Conservation (phyloP, 495 filamentous ascomycete genomes). For the Amphirosellinia nigrospora region DNA sequence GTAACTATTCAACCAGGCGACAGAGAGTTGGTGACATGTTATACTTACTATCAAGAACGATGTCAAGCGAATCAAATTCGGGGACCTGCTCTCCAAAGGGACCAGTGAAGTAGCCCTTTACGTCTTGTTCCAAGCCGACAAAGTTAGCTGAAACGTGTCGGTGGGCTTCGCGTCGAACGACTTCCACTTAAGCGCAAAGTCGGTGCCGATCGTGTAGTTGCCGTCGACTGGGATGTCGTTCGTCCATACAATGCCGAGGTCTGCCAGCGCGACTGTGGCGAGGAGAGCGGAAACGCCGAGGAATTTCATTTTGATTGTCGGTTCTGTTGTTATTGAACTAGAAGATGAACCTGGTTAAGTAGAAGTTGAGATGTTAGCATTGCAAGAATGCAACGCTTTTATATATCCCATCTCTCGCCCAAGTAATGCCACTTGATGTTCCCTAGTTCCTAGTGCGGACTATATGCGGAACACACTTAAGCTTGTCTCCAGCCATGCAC, state of each 20-base stretch:
- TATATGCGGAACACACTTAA: background rate
- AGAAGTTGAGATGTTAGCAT: background rate
- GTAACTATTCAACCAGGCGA: background rate
- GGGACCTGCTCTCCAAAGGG: background rate
- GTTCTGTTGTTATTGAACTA: background rate
- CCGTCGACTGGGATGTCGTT: slow-evolving; percentile 4
- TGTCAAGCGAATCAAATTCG: background rate
- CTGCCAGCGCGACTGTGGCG: background rate
- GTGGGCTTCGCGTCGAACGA: background rate
- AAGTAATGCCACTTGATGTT: background rate
- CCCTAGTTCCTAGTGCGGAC: background rate
- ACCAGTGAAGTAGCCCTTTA: background rate
- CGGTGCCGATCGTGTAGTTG: background rate
- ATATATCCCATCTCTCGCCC: background rate
- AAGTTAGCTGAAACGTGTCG: background rate
- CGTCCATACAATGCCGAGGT: background rate
- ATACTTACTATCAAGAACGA: background rate
- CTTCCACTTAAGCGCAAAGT: background rate
- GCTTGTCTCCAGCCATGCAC: no score
- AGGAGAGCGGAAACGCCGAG: background rate
- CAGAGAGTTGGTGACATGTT: background rate
- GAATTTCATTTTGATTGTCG: slow-evolving; percentile 1
- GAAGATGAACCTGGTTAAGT: background rate
- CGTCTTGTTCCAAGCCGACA: background rate
- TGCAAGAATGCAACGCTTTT: background rate